These are phyloP conservation scores for Leccinum griseonigrum DNA, from an alignment of 1,284 basidiomycete species.

Conservation along the genomic window DNA sequence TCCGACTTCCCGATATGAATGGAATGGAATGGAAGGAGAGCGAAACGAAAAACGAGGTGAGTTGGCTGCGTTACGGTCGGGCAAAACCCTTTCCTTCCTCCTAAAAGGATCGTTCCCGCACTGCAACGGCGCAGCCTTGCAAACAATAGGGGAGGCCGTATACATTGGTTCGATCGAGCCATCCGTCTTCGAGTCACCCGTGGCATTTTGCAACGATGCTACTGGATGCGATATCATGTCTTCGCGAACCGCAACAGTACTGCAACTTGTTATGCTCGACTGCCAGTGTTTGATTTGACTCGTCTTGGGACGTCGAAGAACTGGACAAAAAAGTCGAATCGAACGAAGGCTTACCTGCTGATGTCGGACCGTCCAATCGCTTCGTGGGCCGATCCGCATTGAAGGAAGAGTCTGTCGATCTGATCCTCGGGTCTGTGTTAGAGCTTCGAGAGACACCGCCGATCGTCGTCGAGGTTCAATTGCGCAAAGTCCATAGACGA, in stretches of 20 bases:
- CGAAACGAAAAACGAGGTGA: background rate
- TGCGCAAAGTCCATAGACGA: background rate
- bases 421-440: background rate
- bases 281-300: no score
- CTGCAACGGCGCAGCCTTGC: background rate
- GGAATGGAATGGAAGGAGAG: background rate
- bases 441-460: background rate
- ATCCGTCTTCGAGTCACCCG: background rate
- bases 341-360: background rate
- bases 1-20: background rate
- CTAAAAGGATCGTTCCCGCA: background rate
- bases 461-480: background rate
- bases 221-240: background rate
- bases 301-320: background rate
- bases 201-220: background rate
- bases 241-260: background rate
- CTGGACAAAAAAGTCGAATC: background rate
- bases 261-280: background rate
- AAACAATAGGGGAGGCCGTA: background rate
- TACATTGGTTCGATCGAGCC: background rate
- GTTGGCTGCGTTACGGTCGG: background rate
- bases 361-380: background rate
- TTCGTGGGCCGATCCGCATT: background rate
- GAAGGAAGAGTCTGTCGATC: background rate
- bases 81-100: background rate